phyloP scores from a whole-genome alignment of 176 grass and related monocot species.

The Saccharum officinarum region DNA sequence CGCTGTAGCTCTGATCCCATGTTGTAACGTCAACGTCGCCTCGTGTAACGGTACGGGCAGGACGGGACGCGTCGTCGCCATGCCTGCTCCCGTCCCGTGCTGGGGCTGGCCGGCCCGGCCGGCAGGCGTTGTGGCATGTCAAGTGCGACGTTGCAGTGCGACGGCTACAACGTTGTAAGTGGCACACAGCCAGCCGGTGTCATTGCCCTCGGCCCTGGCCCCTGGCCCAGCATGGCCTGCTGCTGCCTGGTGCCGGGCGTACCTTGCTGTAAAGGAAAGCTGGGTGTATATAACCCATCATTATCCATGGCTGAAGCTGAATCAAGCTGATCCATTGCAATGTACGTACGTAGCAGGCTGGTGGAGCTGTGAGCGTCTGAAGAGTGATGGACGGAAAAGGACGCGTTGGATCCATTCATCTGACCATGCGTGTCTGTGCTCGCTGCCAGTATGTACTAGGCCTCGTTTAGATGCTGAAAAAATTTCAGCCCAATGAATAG shows the following conservation, averaged over 20 bases:
- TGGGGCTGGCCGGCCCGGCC: not conserved
- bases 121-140: conserved; percentile 31
- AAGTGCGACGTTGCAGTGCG: not conserved
- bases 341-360: not conserved
- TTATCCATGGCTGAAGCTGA: not conserved
- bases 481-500: no score
- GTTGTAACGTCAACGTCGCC: conserved; percentile 36
- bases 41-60: conserved; percentile 27
- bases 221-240: not conserved
- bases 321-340: not conserved
- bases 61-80: conserved; percentile 14
- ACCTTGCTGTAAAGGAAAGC: not conserved
- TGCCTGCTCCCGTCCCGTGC: not conserved
- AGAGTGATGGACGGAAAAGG: not conserved
- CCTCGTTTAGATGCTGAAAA: no score
- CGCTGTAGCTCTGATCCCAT: not conserved
- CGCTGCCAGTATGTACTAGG: not conserved
- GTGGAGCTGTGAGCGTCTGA: not conserved
- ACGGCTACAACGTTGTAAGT: conserved; percentile 19
- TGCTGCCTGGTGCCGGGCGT: not conserved
- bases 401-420: not conserved
- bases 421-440: conserved; percentile 1
- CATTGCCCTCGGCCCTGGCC: not conserved
- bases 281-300: not conserved
- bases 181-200: not conserved